Evolutionary conservation across 73 alveolate genomes (phyloP), one percentile per base, ranked within the genome.

Genomic region (Paramecium octaurelia): DNA sequence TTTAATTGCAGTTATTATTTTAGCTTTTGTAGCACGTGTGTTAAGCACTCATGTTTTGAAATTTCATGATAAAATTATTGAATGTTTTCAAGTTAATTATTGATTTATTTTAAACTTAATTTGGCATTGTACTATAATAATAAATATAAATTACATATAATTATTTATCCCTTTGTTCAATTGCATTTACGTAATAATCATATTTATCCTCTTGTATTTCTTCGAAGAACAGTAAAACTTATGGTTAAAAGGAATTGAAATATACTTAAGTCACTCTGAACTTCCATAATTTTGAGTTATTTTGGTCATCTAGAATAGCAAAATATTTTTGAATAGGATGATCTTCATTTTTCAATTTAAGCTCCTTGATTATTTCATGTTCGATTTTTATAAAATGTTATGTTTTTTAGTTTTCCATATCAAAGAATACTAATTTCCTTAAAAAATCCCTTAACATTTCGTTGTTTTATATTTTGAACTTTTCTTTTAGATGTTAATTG

Each of bases 131-230:
- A 36, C 54, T 73, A n/a, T 1, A 35, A n/a, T 1, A 16, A 70
- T 1, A n/a, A 18, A 54, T 3, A 54, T 18, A 54, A 54, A 54
- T 54, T 54, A 54, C 69, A 54, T 54, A 54, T 54, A 16, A 54
- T 54, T 31, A 73, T 43, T 29, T 40, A 80, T 80, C 91, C 46
- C 91, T 80, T 27, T 43, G 14, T 8, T 44, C 35, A 4, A 80
- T 80, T 18, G 36, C 48, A 23, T 44, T 31, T 43, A 31, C 6
- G 4, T 40, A 46, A 43, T 21, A 44, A 23, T 80, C 91, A 48
- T 80, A 80, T 46, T 80, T 80, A 12, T 46, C 91, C 29, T 80
- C 76, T 23, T 23, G n/a, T 0, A 80, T 24, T 35, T 80, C 91
- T 64, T 80, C 70, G 18, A 80, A 80, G 2, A 80, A 24, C 54